Percentiles rank a stretch among this genome's conserved stretches.
Evolutionary conservation across 495 filamentous ascomycete genomes (phyloP).

Genomic region (Aspergillus affinis): DNA sequence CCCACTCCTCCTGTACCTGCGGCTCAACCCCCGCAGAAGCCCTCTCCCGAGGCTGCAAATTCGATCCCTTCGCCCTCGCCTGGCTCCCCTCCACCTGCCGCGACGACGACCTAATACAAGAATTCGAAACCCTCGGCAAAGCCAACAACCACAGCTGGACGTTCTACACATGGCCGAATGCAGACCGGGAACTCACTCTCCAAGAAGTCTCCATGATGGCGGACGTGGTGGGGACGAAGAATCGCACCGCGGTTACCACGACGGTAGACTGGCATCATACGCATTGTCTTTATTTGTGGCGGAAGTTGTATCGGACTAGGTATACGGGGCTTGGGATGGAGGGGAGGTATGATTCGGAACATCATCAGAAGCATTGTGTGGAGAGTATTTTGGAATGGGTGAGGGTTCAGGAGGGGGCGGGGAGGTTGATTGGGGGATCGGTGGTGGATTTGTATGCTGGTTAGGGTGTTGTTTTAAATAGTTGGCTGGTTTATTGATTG

Average conservation of each 20-base stretch:
- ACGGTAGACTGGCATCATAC: background rate
- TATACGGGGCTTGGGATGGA: background rate
- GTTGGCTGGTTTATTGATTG: too few species aligned
- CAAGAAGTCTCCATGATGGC: background rate
- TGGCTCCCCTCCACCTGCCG: background rate
- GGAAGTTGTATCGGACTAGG: background rate
- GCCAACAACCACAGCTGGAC: background rate
- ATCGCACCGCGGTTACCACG: background rate
- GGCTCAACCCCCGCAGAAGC: background rate
- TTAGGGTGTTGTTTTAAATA: too few species aligned
- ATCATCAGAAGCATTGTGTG: background rate
- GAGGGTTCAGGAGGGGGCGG: background rate
- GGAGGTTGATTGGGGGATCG: background rate
- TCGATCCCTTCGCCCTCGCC: background rate
- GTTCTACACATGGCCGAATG: background rate
- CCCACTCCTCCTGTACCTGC: background rate
- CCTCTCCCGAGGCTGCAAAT: background rate
- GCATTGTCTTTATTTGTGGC: background rate
- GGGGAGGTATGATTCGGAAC: background rate
- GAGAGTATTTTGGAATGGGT: background rate
- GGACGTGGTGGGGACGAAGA: background rate
- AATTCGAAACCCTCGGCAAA: background rate
- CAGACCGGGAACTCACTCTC: background rate
- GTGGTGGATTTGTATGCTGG: background rate
- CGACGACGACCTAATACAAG: background rate